These are phyloP conservation scores for Vitis rotundifolia DNA, from an alignment of 164 flowering plant genomes.

Conservation along the genomic window DNA sequence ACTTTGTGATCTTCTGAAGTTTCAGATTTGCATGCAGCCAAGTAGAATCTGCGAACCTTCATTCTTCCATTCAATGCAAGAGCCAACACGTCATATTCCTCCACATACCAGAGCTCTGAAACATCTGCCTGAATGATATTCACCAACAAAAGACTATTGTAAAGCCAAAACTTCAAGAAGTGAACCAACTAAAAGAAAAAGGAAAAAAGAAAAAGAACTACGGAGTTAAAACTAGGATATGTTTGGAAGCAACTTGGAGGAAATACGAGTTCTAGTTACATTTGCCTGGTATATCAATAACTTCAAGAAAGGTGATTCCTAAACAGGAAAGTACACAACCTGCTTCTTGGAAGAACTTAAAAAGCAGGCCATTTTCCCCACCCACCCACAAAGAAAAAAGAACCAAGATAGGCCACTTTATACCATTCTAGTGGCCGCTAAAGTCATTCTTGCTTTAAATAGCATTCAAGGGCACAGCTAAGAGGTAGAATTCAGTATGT, in stretches of 20 bases:
- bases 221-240: background rate
- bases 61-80: conserved; percentile 87
- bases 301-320: too few species aligned
- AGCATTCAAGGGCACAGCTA: too few species aligned
- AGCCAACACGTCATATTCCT: conserved; percentile 84
- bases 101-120: conserved; percentile 94
- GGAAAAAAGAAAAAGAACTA: background rate
- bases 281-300: background rate
- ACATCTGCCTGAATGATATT: conserved; percentile 60
- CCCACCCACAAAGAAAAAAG: too few species aligned
- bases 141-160: background rate
- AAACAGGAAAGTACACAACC: too few species aligned
- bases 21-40: conserved; percentile 49
- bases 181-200: background rate
- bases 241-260: background rate
- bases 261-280: background rate
- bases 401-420: too few species aligned
- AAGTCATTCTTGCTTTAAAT: too few species aligned
- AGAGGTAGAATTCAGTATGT: too few species aligned
- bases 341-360: too few species aligned
- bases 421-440: too few species aligned
- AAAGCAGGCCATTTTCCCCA: too few species aligned
- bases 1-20: background rate
- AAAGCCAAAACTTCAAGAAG: background rate
- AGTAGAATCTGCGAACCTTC: conserved; percentile 62